phyloP scores from a whole-genome alignment of 2,329 filamentous ascomycete genomes.

The Botrytis squamosa region DNA sequence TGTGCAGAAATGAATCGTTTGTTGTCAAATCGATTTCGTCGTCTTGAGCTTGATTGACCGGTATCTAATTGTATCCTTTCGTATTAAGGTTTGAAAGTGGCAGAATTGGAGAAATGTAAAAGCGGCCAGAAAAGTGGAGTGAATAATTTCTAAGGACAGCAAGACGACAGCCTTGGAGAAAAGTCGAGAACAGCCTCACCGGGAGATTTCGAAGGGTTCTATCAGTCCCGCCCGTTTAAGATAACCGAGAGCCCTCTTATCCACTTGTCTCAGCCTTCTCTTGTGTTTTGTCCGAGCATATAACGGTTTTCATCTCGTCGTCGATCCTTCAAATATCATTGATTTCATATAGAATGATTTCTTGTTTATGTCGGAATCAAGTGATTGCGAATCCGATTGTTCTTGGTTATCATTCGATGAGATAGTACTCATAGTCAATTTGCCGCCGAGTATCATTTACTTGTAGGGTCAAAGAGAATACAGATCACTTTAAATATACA shows the following conservation, averaged over 20 bases:
- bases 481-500: not conserved
- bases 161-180: not conserved
- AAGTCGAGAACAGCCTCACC: slow-evolving; percentile 10
- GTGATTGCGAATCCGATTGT: not conserved
- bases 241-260: slow-evolving; percentile 9
- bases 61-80: slow-evolving; percentile 8
- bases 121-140: slow-evolving; percentile 18
- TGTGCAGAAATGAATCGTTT: not conserved
- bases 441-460: not conserved
- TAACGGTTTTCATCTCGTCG: not conserved
- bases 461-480: not conserved
- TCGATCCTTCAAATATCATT: not conserved
- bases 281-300: not conserved
- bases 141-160: not conserved
- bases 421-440: not conserved
- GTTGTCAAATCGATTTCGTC: slow-evolving; percentile 2
- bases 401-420: not conserved
- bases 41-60: slow-evolving; percentile 8
- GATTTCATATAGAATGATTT: not conserved
- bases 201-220: not conserved
- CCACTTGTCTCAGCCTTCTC: slow-evolving; percentile 9
- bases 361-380: not conserved
- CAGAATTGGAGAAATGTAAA: slow-evolving; percentile 17
- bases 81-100: slow-evolving; percentile 3
- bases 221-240: not conserved